Evolutionary conservation across 2,329 filamentous ascomycete genomes (phyloP).

Genomic region (Neonectria punicea): DNA sequence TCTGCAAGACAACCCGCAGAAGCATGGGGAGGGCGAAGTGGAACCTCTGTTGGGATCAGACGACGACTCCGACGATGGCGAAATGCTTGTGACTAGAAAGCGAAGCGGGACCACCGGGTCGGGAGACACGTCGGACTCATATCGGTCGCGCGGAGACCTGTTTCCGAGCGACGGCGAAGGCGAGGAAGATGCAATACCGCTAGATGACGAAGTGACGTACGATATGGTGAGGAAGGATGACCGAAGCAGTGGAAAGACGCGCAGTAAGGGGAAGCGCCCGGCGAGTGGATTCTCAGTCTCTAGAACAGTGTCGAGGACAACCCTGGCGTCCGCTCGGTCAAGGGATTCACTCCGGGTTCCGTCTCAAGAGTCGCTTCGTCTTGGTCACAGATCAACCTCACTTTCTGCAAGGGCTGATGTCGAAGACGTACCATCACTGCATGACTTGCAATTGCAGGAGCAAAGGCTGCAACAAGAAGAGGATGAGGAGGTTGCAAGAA

Average conservation of each 20-base stretch:
- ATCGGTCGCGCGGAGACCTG: slow-evolving; percentile 87
- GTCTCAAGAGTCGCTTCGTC: slow-evolving; percentile 47
- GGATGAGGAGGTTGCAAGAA: slow-evolving; percentile 62
- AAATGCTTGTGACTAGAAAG: slow-evolving; percentile 53
- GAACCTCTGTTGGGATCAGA: slow-evolving; percentile 72
- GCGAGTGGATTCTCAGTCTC: slow-evolving; percentile 51
- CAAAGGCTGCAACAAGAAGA: slow-evolving; percentile 62
- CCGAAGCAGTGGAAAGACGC: slow-evolving; percentile 67
- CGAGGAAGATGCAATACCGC: slow-evolving; percentile 90
- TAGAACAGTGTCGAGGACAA: slow-evolving; percentile 68
- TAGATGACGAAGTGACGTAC: slow-evolving; percentile 93
- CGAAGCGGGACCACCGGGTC: slow-evolving; percentile 84
- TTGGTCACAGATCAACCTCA: slow-evolving; percentile 41
- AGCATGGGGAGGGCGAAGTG: slow-evolving; percentile 64
- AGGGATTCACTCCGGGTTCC: slow-evolving; percentile 39
- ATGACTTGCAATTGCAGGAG: slow-evolving; percentile 65
- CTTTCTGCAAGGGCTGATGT: slow-evolving; percentile 50
- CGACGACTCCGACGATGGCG: slow-evolving; percentile 45
- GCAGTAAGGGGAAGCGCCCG: slow-evolving; percentile 68
- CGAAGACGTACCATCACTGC: slow-evolving; percentile 57
- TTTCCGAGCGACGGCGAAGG: slow-evolving; percentile 88
- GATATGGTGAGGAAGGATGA: slow-evolving; percentile 82
- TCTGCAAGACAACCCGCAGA: slow-evolving; percentile 84
- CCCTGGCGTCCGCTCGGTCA: slow-evolving; percentile 58
- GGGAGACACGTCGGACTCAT: slow-evolving; percentile 84